Base-by-base conservation (phyloP, 2,329 filamentous ascomycete species). In the Corynespora cassiicola region DNA sequence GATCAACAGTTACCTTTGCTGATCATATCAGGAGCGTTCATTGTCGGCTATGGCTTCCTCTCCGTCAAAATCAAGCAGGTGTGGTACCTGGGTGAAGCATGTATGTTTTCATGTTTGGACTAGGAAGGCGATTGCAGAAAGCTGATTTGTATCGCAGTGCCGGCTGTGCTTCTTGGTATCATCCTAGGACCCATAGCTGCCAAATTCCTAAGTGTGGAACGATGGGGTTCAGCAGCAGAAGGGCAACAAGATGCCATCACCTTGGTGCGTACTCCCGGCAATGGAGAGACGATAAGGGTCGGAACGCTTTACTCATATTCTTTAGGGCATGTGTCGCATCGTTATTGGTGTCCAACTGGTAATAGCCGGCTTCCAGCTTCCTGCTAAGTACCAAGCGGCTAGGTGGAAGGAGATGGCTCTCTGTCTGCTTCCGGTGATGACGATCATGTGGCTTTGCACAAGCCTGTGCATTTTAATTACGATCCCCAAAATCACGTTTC, bases 281-380 rank as follows among this genome's bases (percentile, higher is more conserved):
- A 34, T 8, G 21, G n/a, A 11, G 15, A 8, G 8, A 12, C 5
- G 6, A 7, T 18, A 8, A 31, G 12, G 9, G 16, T 23, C 24
- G 5, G 12, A 7, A 27, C 18, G n/a, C 5, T 16, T n/a, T n/a
- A n/a, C 20, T 27, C 14, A 5, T 31, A 21, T 17, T 27, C 11
- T 10, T 7, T 7, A 74, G 59, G 76, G 75, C 9, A 52, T 84
- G 6, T 75, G 74, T 45, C 74, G 81, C n/a, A 69, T 85, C 18
- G 79, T 84, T 42, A 83, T 85, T 39, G 79, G 80, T 4, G 72
- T 84, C 2, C 81, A 85, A 49, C 71, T 84, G n/a, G 72, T 84
- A 22, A 84, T 84, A 42, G 80, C 79, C 2, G 82, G 81, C 17
- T 84, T 79, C 49, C 79, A 85, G 52, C 66, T 85, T 1, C 82